phyloP scores from a whole-genome alignment of 2,329 filamentous ascomycete species.

The Talaromyces sp. region DNA sequence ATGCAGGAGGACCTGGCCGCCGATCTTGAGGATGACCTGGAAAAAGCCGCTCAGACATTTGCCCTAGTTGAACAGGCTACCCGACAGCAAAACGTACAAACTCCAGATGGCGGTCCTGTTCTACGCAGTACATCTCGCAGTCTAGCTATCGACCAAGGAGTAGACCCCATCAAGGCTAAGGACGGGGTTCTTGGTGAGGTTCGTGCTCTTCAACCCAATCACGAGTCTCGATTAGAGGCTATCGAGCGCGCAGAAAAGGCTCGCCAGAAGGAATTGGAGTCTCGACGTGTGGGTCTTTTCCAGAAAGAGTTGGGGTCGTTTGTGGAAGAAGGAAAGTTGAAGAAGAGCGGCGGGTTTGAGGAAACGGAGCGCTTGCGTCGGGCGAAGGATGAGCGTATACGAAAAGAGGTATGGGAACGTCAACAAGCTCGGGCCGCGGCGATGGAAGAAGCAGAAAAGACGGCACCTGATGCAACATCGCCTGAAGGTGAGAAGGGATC shows the following conservation, averaged over 20 bases:
- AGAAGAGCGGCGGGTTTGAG: constrained; percentile 93
- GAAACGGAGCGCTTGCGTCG: constrained; percentile 84
- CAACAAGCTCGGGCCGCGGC: constrained; percentile 53
- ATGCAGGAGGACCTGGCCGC: constrained; percentile 94
- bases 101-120: constrained; percentile 45
- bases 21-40: constrained; percentile 89
- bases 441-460: constrained; percentile 41
- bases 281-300: constrained; percentile 70
- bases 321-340: constrained; percentile 85
- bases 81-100: constrained; percentile 87
- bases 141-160: constrained; percentile 50
- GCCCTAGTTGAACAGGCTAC: constrained; percentile 94
- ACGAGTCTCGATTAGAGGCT: constrained; percentile 87
- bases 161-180: constrained; percentile 79
- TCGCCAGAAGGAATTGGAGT: constrained; percentile 82
- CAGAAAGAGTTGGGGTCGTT: constrained; percentile 82
- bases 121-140: constrained; percentile 54
- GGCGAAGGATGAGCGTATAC: constrained; percentile 80
- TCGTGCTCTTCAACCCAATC: constrained; percentile 87
- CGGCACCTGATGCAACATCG: constrained; percentile 28
- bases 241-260: constrained; percentile 96
- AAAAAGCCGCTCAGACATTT: constrained; percentile 92
- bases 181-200: constrained; percentile 92
- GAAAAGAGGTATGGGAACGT: constrained; percentile 68
- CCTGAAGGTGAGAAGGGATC: constrained; percentile 15